Conservation (phyloP, 257 asterid genomes). For the Scutellaria baicalensis region DNA sequence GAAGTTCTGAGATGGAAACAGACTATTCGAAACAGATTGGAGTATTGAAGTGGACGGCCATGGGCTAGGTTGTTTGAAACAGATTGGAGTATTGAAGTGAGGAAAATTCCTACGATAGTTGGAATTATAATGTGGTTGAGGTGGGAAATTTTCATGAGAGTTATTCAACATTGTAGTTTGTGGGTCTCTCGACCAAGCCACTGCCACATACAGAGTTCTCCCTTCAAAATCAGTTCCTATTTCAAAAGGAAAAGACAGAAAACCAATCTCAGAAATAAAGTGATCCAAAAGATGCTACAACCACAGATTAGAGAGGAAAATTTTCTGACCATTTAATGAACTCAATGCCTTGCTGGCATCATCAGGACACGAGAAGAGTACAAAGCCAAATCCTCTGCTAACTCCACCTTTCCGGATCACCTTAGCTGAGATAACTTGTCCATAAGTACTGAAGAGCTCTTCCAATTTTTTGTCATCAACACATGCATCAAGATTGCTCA, state of each 20-base stretch:
- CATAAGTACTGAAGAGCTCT: conserved; percentile 20
- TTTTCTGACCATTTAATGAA: conserved; percentile 21
- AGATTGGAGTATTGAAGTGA: not conserved
- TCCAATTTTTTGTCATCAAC: conserved; percentile 20
- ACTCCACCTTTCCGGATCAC: conserved; percentile 20
- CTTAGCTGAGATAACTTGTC: conserved; percentile 29
- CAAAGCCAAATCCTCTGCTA: conserved; percentile 27
- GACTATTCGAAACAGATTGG: not conserved
- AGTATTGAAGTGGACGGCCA: conserved; percentile 10
- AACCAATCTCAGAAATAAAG: not conserved
- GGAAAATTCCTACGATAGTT: conserved; percentile 2
- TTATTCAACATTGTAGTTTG: not conserved
- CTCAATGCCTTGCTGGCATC: conserved; percentile 27
- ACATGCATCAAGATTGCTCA: conserved; percentile 23
- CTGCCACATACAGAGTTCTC: conserved; percentile 17
- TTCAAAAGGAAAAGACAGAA: not conserved
- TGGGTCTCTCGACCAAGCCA: conserved; percentile 17
- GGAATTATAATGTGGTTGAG: conserved; percentile 13
- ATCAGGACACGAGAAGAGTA: conserved; percentile 17
- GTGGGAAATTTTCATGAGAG: not conserved
- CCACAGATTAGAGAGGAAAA: not conserved
- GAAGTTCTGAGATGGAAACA: conserved; percentile 9
- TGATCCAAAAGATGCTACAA: not conserved
- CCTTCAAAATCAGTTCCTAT: conserved; percentile 23
- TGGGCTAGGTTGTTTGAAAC: not conserved